A percentile compares a stretch with the other conserved stretches of the same genome.
phyloP scores from a whole-genome alignment of 176 grass and related monocot genomes.

The Eragrostis nindensis region DNA sequence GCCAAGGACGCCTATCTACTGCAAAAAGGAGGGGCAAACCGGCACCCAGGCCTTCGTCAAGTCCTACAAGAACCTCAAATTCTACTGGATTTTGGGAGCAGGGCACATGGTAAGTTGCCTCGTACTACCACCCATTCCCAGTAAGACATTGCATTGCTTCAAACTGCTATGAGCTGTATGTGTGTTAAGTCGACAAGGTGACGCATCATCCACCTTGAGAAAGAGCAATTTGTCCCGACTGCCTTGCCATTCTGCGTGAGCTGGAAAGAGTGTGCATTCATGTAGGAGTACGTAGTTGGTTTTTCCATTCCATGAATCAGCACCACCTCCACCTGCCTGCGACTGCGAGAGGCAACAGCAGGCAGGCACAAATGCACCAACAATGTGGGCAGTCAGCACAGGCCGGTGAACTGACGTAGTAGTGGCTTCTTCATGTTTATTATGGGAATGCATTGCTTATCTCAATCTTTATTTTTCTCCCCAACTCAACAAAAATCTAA shows the following conservation, averaged over 20 bases:
- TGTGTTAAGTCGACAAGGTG: not conserved
- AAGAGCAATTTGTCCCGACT: not conserved
- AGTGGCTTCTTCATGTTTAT: too few relatives aligned
- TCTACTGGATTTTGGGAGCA: conserved; percentile 87
- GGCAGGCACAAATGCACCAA: conserved; percentile 35
- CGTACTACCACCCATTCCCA: not conserved
- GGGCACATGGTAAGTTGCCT: conserved; percentile 75
- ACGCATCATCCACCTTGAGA: conserved; percentile 20
- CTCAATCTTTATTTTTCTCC: too few relatives aligned
- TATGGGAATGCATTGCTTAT: too few relatives aligned
- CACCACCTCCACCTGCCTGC: conserved; percentile 13
- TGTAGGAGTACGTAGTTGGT: conserved; percentile 48
- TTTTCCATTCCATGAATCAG: conserved; percentile 30
- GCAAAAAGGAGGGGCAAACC: conserved; percentile 36
- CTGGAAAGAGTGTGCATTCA: conserved; percentile 48
- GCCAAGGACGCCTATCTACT: conserved; percentile 59
- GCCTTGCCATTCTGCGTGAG: conserved; percentile 21
- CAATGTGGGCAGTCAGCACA: conserved; percentile 20
- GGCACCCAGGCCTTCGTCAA: conserved; percentile 76
- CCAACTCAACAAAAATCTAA: conserved; percentile 37
- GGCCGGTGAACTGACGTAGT: too few relatives aligned
- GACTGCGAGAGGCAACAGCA: not conserved
- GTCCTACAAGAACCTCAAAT: conserved; percentile 80
- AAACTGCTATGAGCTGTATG: not conserved
- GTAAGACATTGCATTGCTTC: not conserved